Evolutionary conservation across 2,329 filamentous ascomycete species (phyloP).

Genomic region (Xylariales sp.): DNA sequence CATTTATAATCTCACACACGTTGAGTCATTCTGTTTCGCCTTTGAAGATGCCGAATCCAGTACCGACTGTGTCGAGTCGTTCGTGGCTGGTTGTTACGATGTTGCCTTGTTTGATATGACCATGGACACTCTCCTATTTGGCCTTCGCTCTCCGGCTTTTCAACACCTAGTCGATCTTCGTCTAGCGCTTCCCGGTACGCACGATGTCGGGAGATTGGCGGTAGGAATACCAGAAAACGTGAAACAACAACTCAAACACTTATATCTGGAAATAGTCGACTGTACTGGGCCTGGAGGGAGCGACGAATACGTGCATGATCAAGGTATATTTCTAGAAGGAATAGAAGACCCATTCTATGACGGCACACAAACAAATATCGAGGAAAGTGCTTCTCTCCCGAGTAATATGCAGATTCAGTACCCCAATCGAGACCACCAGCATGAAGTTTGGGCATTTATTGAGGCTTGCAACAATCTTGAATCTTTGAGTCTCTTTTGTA

Average conservation of each 20-base stretch:
- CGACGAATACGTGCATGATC: no score
- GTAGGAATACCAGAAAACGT: not conserved
- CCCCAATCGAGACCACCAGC: not conserved
- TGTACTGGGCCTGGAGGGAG: not conserved
- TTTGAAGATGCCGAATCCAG: not conserved
- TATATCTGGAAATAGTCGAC: not conserved
- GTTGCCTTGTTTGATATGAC: not conserved
- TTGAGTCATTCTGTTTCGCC: not conserved
- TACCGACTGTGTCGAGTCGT: not conserved
- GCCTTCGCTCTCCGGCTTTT: not conserved
- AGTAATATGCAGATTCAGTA: not conserved
- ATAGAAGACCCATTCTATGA: no score
- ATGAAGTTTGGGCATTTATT: not conserved
- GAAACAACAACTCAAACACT: conserved; percentile 3
- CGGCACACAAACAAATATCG: no score
- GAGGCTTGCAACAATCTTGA: conserved; percentile 2
- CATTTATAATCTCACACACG: not conserved
- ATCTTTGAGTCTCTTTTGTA: not conserved
- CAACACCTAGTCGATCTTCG: not conserved
- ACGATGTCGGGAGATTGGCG: not conserved
- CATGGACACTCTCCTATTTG: not conserved
- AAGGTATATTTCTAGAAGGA: no score
- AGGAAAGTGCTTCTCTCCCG: no score
- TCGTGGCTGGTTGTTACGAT: not conserved
- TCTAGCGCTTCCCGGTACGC: not conserved